Conservation (phyloP, 345 rosid genomes). For the Jatropha curcas region DNA sequence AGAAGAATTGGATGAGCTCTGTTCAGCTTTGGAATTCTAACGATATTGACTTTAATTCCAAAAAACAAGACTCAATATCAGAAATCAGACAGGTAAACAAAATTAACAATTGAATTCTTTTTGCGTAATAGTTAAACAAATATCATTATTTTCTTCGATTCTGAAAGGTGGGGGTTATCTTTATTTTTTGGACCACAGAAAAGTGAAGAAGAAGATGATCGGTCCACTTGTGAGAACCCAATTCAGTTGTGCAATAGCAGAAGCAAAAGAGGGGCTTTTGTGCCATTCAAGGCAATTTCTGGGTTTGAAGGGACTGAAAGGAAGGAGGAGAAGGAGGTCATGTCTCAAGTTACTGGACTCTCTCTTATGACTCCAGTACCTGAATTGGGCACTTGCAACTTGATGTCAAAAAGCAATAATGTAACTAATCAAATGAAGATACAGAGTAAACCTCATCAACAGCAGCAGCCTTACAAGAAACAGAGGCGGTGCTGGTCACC, state of each 20-base stretch:
- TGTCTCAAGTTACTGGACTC: slow-evolving; percentile 37
- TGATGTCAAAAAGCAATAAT: slow-evolving; percentile 17
- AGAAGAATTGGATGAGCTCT: slow-evolving; percentile 66
- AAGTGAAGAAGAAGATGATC: slow-evolving; percentile 46
- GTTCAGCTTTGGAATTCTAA: slow-evolving; percentile 57
- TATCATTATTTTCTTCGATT: slow-evolving; percentile 8
- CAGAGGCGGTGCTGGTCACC: slow-evolving; percentile 83
- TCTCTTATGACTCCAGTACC: slow-evolving; percentile 43
- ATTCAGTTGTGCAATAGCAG: slow-evolving; percentile 31
- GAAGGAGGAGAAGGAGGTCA: slow-evolving; percentile 37
- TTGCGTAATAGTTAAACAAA: background rate
- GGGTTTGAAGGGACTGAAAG: slow-evolving; percentile 11
- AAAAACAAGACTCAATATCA: slow-evolving; percentile 34
- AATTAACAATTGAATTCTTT: background rate
- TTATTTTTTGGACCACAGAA: slow-evolving; percentile 26
- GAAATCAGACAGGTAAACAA: slow-evolving; percentile 41
- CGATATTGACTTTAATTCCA: slow-evolving; percentile 11
- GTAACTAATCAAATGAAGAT: slow-evolving; percentile 28
- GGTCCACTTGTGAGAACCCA: slow-evolving; percentile 38
- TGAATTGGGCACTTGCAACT: slow-evolving; percentile 27
- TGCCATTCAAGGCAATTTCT: slow-evolving; percentile 38
- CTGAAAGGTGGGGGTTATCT: slow-evolving; percentile 4
- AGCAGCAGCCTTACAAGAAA: slow-evolving; percentile 48
- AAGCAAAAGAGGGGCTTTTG: slow-evolving; percentile 39
- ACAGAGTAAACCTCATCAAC: slow-evolving; percentile 22